These are phyloP conservation scores for Sechiopsis laciniata DNA, from an alignment of 306 rosid genomes.

Conservation along the genomic window DNA sequence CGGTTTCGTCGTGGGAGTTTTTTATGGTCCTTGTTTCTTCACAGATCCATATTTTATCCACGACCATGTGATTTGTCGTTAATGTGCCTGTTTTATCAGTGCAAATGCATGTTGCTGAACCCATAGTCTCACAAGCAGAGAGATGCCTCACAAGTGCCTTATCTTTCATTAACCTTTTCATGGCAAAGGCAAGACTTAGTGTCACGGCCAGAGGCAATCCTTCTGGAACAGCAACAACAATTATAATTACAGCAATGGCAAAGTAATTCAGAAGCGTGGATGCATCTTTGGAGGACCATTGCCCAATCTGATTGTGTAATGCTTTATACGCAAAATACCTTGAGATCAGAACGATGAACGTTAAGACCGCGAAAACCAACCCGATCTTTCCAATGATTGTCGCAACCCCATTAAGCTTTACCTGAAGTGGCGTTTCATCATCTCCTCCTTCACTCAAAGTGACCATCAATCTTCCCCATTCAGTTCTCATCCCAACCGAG, in stretches of 20 bases:
- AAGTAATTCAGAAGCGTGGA: conserved; percentile 54
- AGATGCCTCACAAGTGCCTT: conserved; percentile 87
- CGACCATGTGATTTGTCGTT: conserved; percentile 90
- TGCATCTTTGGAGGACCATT: conserved; percentile 61
- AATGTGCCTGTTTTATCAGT: conserved; percentile 88
- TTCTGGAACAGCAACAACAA: conserved; percentile 92
- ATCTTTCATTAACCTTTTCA: conserved; percentile 81
- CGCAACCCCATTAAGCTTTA: conserved; percentile 86
- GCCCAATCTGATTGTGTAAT: conserved; percentile 26
- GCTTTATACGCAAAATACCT: conserved; percentile 52
- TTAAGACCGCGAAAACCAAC: conserved; percentile 58
- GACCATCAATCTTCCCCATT: conserved; percentile 92
- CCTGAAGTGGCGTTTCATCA: conserved; percentile 91
- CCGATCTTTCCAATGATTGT: conserved; percentile 89
- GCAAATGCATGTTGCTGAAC: conserved; percentile 77
- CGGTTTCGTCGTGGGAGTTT: conserved; percentile 17
- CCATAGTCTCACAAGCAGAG: conserved; percentile 92
- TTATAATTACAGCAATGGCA: conserved; percentile 74
- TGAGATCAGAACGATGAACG: conserved; percentile 62
- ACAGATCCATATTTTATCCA: conserved; percentile 61
- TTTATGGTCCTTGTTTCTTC: conserved; percentile 36
- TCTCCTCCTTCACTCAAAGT: conserved; percentile 79
- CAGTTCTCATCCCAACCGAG: conserved; percentile 86
- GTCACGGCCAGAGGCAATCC: conserved; percentile 91
- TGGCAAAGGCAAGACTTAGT: conserved; percentile 84